Evolutionary conservation across 164 flowering plant species (phyloP), one percentile per base, ranked within the genome.

Genomic region (Umbellularia californica): DNA sequence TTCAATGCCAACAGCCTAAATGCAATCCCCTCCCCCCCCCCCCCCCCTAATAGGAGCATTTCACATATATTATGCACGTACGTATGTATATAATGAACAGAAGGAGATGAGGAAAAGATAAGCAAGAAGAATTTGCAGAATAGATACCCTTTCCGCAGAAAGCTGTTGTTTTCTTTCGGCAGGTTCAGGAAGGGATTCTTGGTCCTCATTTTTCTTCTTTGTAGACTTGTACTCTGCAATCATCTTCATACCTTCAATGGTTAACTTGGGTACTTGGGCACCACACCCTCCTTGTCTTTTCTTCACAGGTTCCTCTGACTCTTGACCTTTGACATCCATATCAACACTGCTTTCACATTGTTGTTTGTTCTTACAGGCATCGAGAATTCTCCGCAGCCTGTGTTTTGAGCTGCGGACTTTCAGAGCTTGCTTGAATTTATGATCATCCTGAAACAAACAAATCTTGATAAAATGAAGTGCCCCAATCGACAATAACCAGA

Each of bases 321-420:
- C 94, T 80, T 88, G 91, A 71, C 81, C 85, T 77, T 85, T 90
- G 52, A 81, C 86, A 67, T 90, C 89, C 71, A 90, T 85, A 17
- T 91, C 97, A 84, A 94, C 99, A 78, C 97, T 97, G 24, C 97
- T 97, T 73, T 92, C 97, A 92, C 99, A 94, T 80, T 91, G 94
- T 17, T 82, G 81, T 81, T 94, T 96, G 79, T 85, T 89, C 73
- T 96, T 96, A 84, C 95, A 92, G 47, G 97, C 93, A 84, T 96
- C 99, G 79, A 88, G 82, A 41, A 96, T 88, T 82, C 84, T 94
- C 68, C 80, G 92, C 1, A 96, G 83, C 77, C 92, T 83, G 73
- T 88, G 82, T 76, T 96, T 96, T 19, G 99, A 97, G 73, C 89
- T 94, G 78, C 76, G 90, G n/a, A 96, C 87, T 79, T 82, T 88